phyloP scores from a whole-genome alignment of 257 asterid species.

The Plantago ovata region DNA sequence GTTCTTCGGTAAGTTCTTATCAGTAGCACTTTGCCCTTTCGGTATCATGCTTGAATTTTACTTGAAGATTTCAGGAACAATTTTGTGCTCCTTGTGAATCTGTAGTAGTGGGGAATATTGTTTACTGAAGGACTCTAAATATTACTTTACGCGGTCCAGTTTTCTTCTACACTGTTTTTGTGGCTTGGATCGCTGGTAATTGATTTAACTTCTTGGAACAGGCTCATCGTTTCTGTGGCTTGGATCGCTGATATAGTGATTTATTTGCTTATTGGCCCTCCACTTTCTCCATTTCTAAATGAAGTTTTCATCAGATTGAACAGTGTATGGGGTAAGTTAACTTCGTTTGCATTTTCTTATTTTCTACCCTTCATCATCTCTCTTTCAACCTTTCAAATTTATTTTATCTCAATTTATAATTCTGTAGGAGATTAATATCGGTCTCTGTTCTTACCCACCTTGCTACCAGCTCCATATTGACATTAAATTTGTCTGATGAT shows the following conservation, averaged over 20 bases:
- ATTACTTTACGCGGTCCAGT: too few relatives aligned
- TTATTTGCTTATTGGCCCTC: constrained; percentile 87
- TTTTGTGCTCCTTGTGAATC: too few relatives aligned
- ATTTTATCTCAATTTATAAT: too few relatives aligned
- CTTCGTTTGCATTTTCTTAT: constrained; percentile 4
- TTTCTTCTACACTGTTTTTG: neutral
- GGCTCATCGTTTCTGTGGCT: constrained; percentile 90
- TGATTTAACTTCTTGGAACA: constrained; percentile 33
- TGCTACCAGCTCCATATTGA: too few relatives aligned
- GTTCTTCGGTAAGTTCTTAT: constrained; percentile 69
- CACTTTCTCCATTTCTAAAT: constrained; percentile 83
- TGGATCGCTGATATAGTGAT: constrained; percentile 93
- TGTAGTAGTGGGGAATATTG: too few relatives aligned
- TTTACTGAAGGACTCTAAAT: too few relatives aligned
- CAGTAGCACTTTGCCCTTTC: neutral
- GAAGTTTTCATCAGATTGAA: constrained; percentile 91
- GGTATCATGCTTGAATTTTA: too few relatives aligned
- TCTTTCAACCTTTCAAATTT: too few relatives aligned
- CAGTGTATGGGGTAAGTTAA: constrained; percentile 73
- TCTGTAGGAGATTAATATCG: too few relatives aligned
- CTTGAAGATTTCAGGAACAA: neutral
- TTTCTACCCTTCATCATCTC: constrained; percentile 12
- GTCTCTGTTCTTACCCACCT: too few relatives aligned
- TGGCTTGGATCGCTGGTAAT: neutral
- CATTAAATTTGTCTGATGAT: too few relatives aligned